Evolutionary conservation across 2,329 filamentous ascomycete species (phyloP), one percentile per base, ranked within the genome.

Genomic region (Aciculosporium take): DNA sequence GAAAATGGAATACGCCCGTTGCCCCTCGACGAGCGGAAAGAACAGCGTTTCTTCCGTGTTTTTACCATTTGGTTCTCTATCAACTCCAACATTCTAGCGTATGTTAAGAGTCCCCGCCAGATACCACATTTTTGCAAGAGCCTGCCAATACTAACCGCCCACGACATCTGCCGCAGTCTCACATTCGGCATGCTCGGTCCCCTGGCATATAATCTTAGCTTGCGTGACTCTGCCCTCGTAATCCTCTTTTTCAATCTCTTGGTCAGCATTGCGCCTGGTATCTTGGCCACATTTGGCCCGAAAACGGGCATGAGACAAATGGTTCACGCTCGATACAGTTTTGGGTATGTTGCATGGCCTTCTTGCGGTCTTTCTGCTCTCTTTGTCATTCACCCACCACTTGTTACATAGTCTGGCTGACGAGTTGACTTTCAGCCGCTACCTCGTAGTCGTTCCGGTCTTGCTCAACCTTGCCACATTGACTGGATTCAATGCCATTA

Each of bases 261-360:
- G 21, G 71, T 69, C 1, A 69, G 69, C 0, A 45, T 68, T 6
- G 61, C 70, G 0, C 70, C 74, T 1, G 75, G 72, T 3, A 77
- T 71, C 49, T 59, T 80, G 21, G 68, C 68, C 32, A 76, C 70
- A 0, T 57, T 77, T 39, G 75, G 76, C 0, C 72, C 76, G 4
- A 71, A 70, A 56, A 79, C 74, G 8, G 77, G 76, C 32, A 71
- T 81, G 67, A 66, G 76, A 13, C 76, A 80, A 56, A 76, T 81
- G 67, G 69, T 81, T 7, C 74, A 77, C 48, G 76, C 77, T 4
- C 65, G 77, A 18, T 81, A 72, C 55, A 72, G 69, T 31, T 81
- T 78, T 52, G 75, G 73, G 63, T 72, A 57, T 40, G 58, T 33
- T 15, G 18, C 32, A 23, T 15, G 7, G n/a, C 13, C 13, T 23